Percentiles rank a stretch among this genome's conserved stretches.
Evolutionary conservation across 768 basidiomycete genomes (phyloP).

Genomic region (Phylloporus sp.): DNA sequence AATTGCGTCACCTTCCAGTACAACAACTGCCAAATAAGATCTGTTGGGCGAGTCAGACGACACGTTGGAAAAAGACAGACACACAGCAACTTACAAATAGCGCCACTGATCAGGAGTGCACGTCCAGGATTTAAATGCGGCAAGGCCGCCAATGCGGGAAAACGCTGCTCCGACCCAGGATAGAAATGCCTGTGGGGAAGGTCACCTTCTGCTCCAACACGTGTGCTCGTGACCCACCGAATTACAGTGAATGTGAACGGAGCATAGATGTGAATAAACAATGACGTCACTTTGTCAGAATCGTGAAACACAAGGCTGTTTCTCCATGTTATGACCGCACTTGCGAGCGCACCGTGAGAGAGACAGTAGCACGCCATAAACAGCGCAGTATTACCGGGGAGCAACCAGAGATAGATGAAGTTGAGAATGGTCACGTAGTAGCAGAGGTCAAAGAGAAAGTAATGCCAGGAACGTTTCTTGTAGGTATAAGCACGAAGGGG

Average conservation of each 20-base stretch:
- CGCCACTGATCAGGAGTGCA: constrained; percentile 75
- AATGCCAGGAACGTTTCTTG: constrained; percentile 92
- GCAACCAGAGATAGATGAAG: constrained; percentile 87
- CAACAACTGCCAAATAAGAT: constrained; percentile 86
- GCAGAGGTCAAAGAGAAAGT: constrained; percentile 90
- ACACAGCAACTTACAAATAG: constrained; percentile 62
- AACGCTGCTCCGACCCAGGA: constrained; percentile 70
- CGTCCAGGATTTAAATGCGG: constrained; percentile 63
- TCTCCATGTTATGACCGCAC: constrained; percentile 96
- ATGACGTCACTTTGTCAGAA: constrained; percentile 89
- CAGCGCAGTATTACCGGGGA: constrained; percentile 71
- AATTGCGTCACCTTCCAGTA: constrained; percentile 79
- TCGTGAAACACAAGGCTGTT: constrained; percentile 99
- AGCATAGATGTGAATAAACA: constrained; percentile 94
- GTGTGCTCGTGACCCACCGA: constrained; percentile 45
- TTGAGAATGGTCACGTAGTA: constrained; percentile 92
- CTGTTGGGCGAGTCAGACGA: constrained; percentile 48
- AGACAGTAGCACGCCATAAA: constrained; percentile 93
- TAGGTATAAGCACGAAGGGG: constrained; percentile 82
- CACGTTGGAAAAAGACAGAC: too few species aligned
- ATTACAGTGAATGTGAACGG: constrained; percentile 91
- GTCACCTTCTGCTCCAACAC: constrained; percentile 5
- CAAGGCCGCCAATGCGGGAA: constrained; percentile 79
- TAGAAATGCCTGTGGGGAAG: constrained; percentile 74
- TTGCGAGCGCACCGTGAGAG: constrained; percentile 86